Conservation (phyloP, 2,329 filamentous ascomycete genomes). For the Bipolaris sorokiniana region DNA sequence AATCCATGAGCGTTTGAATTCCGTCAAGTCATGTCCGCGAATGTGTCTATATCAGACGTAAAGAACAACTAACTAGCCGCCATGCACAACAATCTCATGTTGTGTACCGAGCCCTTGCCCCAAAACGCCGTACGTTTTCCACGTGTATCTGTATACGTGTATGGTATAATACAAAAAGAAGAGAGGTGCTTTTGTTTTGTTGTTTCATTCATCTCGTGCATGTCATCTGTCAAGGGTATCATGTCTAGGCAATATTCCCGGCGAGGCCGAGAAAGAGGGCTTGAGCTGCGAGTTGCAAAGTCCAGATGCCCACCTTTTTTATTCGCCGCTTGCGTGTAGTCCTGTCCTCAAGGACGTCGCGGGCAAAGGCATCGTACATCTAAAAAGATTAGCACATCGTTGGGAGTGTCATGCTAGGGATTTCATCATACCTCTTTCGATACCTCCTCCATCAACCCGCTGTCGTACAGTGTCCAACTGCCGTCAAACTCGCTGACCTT, state of each 20-base stretch:
- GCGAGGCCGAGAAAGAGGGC: slow-evolving; percentile 95
- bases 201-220: neutral
- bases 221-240: slow-evolving; percentile 9
- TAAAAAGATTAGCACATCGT: slow-evolving; percentile 33
- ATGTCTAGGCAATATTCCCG: slow-evolving; percentile 68
- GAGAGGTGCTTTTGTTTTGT: slow-evolving; percentile 11
- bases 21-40: neutral
- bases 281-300: slow-evolving; percentile 87
- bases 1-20: neutral
- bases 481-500: slow-evolving; percentile 88
- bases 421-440: slow-evolving; percentile 70
- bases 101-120: neutral
- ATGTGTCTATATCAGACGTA: neutral
- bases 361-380: slow-evolving; percentile 92
- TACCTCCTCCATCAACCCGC: slow-evolving; percentile 89
- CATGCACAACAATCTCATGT: neutral
- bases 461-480: slow-evolving; percentile 93
- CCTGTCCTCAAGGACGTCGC: slow-evolving; percentile 88
- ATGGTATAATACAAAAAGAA: slow-evolving; percentile 21
- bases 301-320: slow-evolving; percentile 97
- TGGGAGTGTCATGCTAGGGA: neutral
- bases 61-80: neutral
- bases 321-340: slow-evolving; percentile 84
- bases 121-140: slow-evolving; percentile 21
- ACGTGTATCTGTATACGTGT: neutral